These are phyloP conservation scores for Letharia columbiana DNA, from an alignment of 495 filamentous ascomycete genomes.

Conservation along the genomic window DNA sequence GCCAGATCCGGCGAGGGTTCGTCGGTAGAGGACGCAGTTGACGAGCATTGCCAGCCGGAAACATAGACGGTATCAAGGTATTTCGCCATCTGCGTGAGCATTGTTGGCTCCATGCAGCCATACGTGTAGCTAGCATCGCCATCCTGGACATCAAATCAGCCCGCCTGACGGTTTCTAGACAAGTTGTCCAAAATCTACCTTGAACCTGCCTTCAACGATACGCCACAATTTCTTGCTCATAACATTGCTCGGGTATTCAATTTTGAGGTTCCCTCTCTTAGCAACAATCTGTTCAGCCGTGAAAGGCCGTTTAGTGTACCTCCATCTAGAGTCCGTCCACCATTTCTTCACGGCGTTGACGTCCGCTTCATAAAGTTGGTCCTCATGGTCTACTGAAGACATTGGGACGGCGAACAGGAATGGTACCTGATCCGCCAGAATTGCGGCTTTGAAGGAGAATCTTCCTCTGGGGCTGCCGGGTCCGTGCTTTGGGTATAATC, in stretches of 20 bases:
- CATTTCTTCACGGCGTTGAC: slow-evolving; percentile 82
- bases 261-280: slow-evolving; percentile 85
- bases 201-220: slow-evolving; percentile 76
- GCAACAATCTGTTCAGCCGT: slow-evolving; percentile 94
- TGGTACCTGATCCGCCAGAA: slow-evolving; percentile 4
- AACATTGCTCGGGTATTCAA: slow-evolving; percentile 81
- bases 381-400: slow-evolving; percentile 59
- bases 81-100: slow-evolving; percentile 99
- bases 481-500: too few species aligned
- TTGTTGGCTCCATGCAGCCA: slow-evolving; percentile 93
- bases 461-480: neutral
- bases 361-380: slow-evolving; percentile 69
- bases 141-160: slow-evolving; percentile 42
- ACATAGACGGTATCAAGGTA: slow-evolving; percentile 98
- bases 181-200: slow-evolving; percentile 41
- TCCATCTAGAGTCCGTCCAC: slow-evolving; percentile 90
- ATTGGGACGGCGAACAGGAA: slow-evolving; percentile 29
- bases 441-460: neutral
- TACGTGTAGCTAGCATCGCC: slow-evolving; percentile 87
- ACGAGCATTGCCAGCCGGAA: slow-evolving; percentile 97
- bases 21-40: slow-evolving; percentile 85
- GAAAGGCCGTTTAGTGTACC: slow-evolving; percentile 84
- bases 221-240: slow-evolving; percentile 92
- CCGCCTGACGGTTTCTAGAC: neutral
- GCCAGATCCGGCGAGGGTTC: slow-evolving; percentile 97